These are phyloP conservation scores for Aspergillus sojae DNA, from an alignment of 2,329 filamentous ascomycete genomes.

Conservation along the genomic window DNA sequence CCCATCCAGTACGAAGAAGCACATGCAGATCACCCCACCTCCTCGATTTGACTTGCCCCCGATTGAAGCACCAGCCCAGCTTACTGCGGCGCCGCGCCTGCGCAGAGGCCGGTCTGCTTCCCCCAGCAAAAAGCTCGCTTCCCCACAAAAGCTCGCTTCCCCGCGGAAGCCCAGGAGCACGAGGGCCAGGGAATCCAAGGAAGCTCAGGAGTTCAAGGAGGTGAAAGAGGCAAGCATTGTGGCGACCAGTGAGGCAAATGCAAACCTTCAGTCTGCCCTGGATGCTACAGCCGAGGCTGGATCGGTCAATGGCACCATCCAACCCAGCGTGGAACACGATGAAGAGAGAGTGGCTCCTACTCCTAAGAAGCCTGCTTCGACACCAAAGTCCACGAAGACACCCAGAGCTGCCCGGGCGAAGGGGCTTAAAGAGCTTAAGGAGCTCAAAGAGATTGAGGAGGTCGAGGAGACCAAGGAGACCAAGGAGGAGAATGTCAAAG, in stretches of 20 bases:
- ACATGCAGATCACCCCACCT: conserved; percentile 78
- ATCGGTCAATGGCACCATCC: conserved; percentile 26
- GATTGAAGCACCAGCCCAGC: conserved; percentile 39
- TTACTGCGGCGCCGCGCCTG: conserved; percentile 41
- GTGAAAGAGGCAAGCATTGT: conserved; percentile 53
- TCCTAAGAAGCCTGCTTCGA: conserved; percentile 24
- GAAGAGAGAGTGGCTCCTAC: conserved; percentile 29
- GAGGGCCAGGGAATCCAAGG: conserved; percentile 46
- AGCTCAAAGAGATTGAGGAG: conserved; percentile 23
- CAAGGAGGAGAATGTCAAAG: conserved; percentile 59
- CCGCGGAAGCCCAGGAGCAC: conserved; percentile 58
- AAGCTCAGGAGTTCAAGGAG: conserved; percentile 50
- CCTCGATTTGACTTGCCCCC: conserved; percentile 71
- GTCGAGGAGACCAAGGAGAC: conserved; percentile 25
- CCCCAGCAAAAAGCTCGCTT: conserved; percentile 54
- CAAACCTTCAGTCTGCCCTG: conserved; percentile 51
- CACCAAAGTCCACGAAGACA: conserved; percentile 25
- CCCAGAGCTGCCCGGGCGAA: conserved; percentile 34
- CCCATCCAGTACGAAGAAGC: conserved; percentile 70
- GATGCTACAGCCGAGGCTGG: conserved; percentile 44
- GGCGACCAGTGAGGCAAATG: conserved; percentile 52
- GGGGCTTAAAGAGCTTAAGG: conserved; percentile 23
- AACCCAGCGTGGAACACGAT: conserved; percentile 31
- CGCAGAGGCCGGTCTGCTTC: conserved; percentile 64
- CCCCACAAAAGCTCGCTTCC: conserved; percentile 55